phyloP scores from a whole-genome alignment of 495 filamentous ascomycete species.

The Gamarada debralockiae region DNA sequence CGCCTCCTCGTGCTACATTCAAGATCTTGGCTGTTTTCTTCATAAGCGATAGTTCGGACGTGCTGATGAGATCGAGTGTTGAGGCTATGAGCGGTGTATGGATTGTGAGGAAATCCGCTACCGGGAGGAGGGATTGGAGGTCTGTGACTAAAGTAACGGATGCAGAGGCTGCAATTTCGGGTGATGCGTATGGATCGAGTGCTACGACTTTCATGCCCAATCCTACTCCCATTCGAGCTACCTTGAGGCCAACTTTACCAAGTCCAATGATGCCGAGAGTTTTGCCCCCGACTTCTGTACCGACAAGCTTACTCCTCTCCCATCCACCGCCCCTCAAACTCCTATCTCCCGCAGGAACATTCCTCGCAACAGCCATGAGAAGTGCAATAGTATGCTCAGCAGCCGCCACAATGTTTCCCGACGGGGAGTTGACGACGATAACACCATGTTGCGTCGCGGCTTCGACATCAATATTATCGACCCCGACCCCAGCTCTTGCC shows the following conservation, averaged over 20 bases:
- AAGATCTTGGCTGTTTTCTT: conserved; percentile 60
- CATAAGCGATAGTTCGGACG: conserved; percentile 60
- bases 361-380: conserved; percentile 61
- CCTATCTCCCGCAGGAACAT: conserved; percentile 55
- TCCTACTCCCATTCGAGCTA: conserved; percentile 64
- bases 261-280: conserved; percentile 64
- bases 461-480: conserved; percentile 71
- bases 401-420: conserved; percentile 67
- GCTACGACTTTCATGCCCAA: conserved; percentile 65
- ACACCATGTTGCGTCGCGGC: conserved; percentile 62
- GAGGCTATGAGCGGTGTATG: conserved; percentile 71
- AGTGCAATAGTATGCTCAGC: conserved; percentile 67
- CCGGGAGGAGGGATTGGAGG: conserved; percentile 52
- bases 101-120: conserved; percentile 68
- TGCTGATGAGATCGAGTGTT: conserved; percentile 62
- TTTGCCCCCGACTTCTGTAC: conserved; percentile 68
- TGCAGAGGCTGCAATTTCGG: conserved; percentile 51
- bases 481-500: conserved; percentile 70
- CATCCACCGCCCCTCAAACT: conserved; percentile 59
- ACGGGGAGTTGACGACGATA: conserved; percentile 67
- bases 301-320: conserved; percentile 65
- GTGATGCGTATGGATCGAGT: conserved; percentile 64
- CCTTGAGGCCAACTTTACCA: conserved; percentile 69
- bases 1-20: conserved; percentile 71
- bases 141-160: conserved; percentile 51